A percentile compares a stretch with the other conserved stretches of the same genome.
phyloP scores from a whole-genome alignment of 208 protist genomes.

The Crithidia fasciculata region DNA sequence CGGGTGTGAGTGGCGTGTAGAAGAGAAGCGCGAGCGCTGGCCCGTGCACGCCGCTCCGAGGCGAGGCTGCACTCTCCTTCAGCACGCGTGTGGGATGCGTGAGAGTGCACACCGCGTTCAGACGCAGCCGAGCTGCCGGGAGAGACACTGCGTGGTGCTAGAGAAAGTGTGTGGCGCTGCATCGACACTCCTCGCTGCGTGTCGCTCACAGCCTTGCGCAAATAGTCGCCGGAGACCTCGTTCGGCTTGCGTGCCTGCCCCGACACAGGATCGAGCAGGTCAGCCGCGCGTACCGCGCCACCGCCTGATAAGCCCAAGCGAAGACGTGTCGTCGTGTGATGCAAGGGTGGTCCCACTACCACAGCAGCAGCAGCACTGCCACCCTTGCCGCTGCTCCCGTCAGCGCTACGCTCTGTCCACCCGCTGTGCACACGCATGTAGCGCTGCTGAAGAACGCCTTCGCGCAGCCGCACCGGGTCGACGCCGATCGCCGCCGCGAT shows the following conservation, averaged over 20 bases:
- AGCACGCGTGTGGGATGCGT: background rate
- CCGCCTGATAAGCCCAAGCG: constrained; percentile 1
- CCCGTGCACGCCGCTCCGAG: constrained; percentile 2
- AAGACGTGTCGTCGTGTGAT: constrained; percentile 16
- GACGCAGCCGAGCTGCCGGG: background rate
- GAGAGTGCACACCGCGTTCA: background rate
- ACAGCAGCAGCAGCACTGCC: background rate
- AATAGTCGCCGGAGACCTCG: constrained; percentile 26
- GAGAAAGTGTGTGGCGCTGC: background rate
- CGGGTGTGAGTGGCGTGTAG: constrained; percentile 7
- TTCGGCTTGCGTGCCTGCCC: constrained; percentile 27
- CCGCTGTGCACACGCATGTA: constrained; percentile 17
- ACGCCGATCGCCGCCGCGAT: constrained; percentile 24
- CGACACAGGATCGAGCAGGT: constrained; percentile 25
- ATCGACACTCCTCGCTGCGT: background rate
- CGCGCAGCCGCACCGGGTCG: constrained; percentile 21
- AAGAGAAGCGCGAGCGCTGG: background rate
- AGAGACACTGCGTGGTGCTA: background rate
- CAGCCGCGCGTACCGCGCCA: constrained; percentile 3
- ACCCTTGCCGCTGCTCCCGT: background rate
- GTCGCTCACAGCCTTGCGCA: background rate
- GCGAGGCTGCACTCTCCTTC: background rate
- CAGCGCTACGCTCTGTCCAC: constrained; percentile 4
- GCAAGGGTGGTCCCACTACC: too few species aligned
- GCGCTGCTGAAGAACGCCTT: constrained; percentile 5